Evolutionary conservation across 768 basidiomycete genomes (phyloP).

Genomic region (Cantharellus anzutake): DNA sequence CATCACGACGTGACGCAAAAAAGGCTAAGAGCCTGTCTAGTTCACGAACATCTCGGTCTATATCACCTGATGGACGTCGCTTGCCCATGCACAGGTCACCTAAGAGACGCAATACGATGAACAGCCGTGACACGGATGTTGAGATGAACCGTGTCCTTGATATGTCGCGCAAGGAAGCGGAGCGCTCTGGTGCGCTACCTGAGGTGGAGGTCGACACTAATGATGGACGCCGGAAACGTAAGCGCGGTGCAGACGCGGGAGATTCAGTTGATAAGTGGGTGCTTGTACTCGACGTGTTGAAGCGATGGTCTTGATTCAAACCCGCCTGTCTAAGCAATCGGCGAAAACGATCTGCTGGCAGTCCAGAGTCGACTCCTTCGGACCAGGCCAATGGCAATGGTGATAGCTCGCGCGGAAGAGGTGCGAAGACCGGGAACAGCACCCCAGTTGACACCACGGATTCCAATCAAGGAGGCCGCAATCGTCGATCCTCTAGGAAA

Average conservation of each 20-base stretch:
- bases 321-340: background rate
- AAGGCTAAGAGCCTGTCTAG: background rate
- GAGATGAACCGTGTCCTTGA: background rate
- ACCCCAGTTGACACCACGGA: too few species aligned
- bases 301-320: background rate
- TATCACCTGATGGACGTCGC: constrained; percentile 13
- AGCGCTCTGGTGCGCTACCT: constrained; percentile 6
- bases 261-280: constrained; percentile 3
- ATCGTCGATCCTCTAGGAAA: background rate
- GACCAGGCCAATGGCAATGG: background rate
- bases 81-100: constrained; percentile 16
- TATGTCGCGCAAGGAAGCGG: constrained; percentile 61
- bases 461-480: background rate
- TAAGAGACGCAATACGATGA: constrained; percentile 93
- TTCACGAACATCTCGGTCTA: constrained; percentile 23
- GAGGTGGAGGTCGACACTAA: constrained; percentile 10
- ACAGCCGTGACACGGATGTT: constrained; percentile 66
- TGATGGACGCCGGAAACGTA: constrained; percentile 44
- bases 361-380: constrained; percentile 3
- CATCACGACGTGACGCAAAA: background rate
- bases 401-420: background rate
- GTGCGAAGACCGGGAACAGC: too few species aligned
- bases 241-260: constrained; percentile 24
- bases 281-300: background rate
- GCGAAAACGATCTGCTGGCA: constrained; percentile 7